Base-by-base conservation (phyloP, 2,329 filamentous ascomycete species). In the Microsporum ferrugineum region DNA sequence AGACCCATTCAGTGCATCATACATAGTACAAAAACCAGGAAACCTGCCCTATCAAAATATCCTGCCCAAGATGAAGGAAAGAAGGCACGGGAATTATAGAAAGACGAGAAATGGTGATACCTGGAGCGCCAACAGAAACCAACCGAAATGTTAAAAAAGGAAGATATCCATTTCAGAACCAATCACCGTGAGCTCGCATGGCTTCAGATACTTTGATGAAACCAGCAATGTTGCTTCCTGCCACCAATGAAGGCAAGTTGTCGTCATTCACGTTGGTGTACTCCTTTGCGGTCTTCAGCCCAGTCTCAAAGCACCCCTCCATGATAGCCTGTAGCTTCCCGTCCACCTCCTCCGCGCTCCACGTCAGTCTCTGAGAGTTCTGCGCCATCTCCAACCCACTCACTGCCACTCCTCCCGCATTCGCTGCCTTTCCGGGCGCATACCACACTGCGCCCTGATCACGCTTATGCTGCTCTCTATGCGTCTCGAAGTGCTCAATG, bases 361-460 rank as follows among this genome's bases (percentile, higher is more conserved):
- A 99, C 71, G 79, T 83, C 66, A 96, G 81, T 63, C 92, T 87
- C 76, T 87, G 78, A 66, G 88, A 92, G 84, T 99, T 97, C 84
- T 99, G 94, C 5, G 92, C 91, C 94, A 99, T 99, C 83, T 99
- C 94, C 51, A 99, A 85, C 69, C 94, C 94, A 2, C 91, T 96
- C 45, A 99, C 94, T 61, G 94, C 94, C 62, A 97, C 94, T 82
- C 94, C 94, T 76, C 94, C 94, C 68, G 90, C 91, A 81, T 97
- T 97, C 79, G 92, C 89, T 36, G 94, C 94, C 84, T 97, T 97
- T 69, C 90, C 92, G 58, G 92, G 92, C 17, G 88, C 94, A 77
- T 97, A 97, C 94, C 94, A 99, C 76, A 96, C 85, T 5, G 78
- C 73, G 59, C 77, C 76, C 49, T 53, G 43, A 66, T 84, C 84